Base-by-base conservation (phyloP, 306 rosid species). In the Cicer cuneatum region DNA sequence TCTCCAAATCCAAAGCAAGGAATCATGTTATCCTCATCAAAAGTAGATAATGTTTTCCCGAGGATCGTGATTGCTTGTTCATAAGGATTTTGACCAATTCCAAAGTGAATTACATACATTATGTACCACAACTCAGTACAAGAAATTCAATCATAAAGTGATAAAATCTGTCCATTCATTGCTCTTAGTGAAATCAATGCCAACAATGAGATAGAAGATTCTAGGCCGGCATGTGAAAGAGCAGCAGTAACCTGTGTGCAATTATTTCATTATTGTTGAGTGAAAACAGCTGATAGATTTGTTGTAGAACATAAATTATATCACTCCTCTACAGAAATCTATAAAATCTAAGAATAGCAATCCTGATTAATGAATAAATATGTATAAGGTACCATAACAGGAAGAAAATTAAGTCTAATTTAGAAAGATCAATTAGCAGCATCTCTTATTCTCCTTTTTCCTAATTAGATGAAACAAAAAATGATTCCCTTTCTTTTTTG, bases 121-220 rank as follows among this genome's bases (percentile, higher is more conserved):
- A 13, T 43, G 64, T 49, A 71, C 51, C 68, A 33, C 40, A 67
- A 46, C n/a, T 63, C 54, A 41, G 14, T n/a, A 15, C 40, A 47
- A 13, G 45, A 79, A 19, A 41, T 54, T 7, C 59, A 58, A 71
- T 76, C 65, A 77, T 79, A 69, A 72, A 74, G 62, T 61, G 62
- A 78, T 33, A 43, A 42, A 62, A 90, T 96, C 98, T 90, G 57
- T 51, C 57, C 57, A 51, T 24, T 14, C 57, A 51, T 51, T 51
- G 57, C 57, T 51, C 24, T 51, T 51, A 0, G 57, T 51, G 21
- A 51, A 51, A 51, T 51, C 57, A 51, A 51, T 15, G 16, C 57
- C 57, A 2, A 51, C 10, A 14, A 51, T 51, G 7, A 15, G 24
- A 51, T 51, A 4, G 57, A 51, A 15, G 24, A 51, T 16, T 51